Evolutionary conservation across 768 basidiomycete species (phyloP), one percentile per base, ranked within the genome.

Genomic region (Daedaleopsis sinensis): DNA sequence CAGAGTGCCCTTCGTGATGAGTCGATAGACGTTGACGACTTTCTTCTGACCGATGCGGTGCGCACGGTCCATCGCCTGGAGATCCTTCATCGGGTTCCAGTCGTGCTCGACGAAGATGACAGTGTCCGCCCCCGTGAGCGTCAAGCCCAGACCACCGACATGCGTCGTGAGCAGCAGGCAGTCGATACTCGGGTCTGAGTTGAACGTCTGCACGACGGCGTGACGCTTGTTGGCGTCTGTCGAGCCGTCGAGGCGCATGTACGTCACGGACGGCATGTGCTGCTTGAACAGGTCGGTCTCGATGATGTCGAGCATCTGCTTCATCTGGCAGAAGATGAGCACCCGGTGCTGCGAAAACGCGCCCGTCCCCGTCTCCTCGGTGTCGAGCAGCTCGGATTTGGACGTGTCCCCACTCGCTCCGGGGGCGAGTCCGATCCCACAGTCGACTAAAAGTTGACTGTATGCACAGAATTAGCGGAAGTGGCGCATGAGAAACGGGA

Each of bases 81-180:
- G 78, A 78, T 99, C 97, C 74, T 98, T 98, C 95, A 96, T 97
- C 8, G 97, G 97, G 73, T 99, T 99, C 97, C 97, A 99, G 73
- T 99, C 97, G 69, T 99, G 97, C 72, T 99, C 97, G 55, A 99
- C 94, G 69, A 99, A 99, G 65, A 99, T 97, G 59, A 99, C 97
- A 0, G 97, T 99, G 72, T 99, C 97, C 8, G 97, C 97, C 21
- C 97, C 96, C 0, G 97, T 99, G 65, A 99, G 78, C 19, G 96
- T 99, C 71, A 99, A 77, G 8, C 97, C 97, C 27, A 99, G 79
- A 2, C 97, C 97, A 58, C 97, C 97, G 48, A 99, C 96, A 67
- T 96, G 94, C 0, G 97, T 99, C 1, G 97, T 99, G 58, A 99
- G 81, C 11, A 99, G 80, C 18, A 99, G 81, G 64, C 94, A 96